Conservation (phyloP, 306 rosid species). For the Abrus precatorius region DNA sequence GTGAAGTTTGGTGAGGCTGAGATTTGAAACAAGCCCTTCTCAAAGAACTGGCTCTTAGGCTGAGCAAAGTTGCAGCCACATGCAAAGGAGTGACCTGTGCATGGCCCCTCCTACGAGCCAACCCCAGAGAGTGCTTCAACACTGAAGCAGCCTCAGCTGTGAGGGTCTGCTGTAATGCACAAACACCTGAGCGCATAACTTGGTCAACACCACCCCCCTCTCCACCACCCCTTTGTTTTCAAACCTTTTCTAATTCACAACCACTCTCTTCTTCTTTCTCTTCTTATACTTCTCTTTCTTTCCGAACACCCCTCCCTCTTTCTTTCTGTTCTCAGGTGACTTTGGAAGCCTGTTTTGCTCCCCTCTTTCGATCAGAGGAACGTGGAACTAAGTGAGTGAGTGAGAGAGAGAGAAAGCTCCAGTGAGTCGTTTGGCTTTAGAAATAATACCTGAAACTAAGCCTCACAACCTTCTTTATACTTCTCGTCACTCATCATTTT, state of each 20-base stretch:
- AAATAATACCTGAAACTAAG: slow-evolving; percentile 49
- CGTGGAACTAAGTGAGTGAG: slow-evolving; percentile 24
- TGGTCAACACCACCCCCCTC: slow-evolving; percentile 67
- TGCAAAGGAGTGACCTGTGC: slow-evolving; percentile 97
- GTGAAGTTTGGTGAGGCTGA: slow-evolving; percentile 69
- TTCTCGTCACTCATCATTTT: slow-evolving; percentile 46
- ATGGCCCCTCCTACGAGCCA: slow-evolving; percentile 91
- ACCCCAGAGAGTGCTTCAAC: slow-evolving; percentile 82
- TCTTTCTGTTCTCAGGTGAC: slow-evolving; percentile 38
- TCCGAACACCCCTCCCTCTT: slow-evolving; percentile 49
- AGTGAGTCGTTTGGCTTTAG: slow-evolving; percentile 54
- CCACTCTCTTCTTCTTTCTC: slow-evolving; percentile 22
- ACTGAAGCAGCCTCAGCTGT: slow-evolving; percentile 97
- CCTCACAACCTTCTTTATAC: slow-evolving; percentile 66
- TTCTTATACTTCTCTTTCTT: slow-evolving; percentile 30
- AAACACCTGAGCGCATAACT: slow-evolving; percentile 95
- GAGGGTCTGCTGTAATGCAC: slow-evolving; percentile 94
- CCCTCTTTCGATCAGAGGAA: slow-evolving; percentile 41
- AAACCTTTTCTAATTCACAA: slow-evolving; percentile 31
- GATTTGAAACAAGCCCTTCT: slow-evolving; percentile 82
- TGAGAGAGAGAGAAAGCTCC: slow-evolving; percentile 25
- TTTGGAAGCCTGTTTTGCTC: not conserved
- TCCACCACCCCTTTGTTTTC: slow-evolving; percentile 50
- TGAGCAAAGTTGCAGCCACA: slow-evolving; percentile 82
- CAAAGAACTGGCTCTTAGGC: slow-evolving; percentile 67